phyloP scores from a whole-genome alignment of 306 rosid genomes.

The Citrullus mucosospermus region DNA sequence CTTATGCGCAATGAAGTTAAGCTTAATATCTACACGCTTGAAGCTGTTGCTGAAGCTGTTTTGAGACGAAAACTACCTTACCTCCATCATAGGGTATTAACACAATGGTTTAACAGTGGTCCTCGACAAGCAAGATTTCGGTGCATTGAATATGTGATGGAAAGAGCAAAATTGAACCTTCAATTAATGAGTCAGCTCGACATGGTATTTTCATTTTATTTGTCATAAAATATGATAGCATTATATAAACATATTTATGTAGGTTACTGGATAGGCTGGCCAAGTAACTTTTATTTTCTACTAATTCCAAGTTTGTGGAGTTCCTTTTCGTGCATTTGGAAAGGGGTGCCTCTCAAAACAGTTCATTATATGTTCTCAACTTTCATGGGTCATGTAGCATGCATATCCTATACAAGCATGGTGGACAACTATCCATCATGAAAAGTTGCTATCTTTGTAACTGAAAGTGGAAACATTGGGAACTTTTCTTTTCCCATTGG shows the following conservation, averaged over 20 bases:
- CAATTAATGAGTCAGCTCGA: conserved; percentile 73
- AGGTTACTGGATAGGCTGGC: background rate
- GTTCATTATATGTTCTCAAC: background rate
- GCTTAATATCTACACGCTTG: conserved; percentile 73
- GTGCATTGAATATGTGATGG: conserved; percentile 54
- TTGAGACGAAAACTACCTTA: conserved; percentile 70
- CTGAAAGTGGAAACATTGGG: background rate
- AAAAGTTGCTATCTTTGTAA: background rate
- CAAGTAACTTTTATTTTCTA: background rate
- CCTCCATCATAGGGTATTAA: conserved; percentile 38
- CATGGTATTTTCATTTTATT: conserved; percentile 41
- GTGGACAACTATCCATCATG: background rate
- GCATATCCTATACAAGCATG: background rate
- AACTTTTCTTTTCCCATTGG: background rate
- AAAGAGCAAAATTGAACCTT: conserved; percentile 65
- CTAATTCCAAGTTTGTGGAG: background rate
- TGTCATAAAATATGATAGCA: background rate
- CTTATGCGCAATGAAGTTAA: conserved; percentile 85
- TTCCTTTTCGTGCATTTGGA: background rate
- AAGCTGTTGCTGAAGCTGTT: conserved; percentile 81
- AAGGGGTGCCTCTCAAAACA: background rate
- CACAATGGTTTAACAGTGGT: conserved; percentile 83
- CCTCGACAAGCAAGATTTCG: conserved; percentile 64
- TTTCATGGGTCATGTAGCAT: background rate
- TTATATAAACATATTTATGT: background rate